Conservation (phyloP, 345 rosid genomes). For the rapeseed (Brassica napus) region Da-Ae NC_063452.1:47091001-47091500, state of each 20-base stretch:
- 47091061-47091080: slow-evolving; percentile 72
- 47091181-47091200: slow-evolving; percentile 87
- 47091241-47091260: slow-evolving; percentile 15
- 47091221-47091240: slow-evolving; percentile 79
- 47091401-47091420: slow-evolving; percentile 79
- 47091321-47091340: slow-evolving; percentile 77
- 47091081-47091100: not conserved
- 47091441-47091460: slow-evolving; percentile 14
- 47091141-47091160: not conserved
- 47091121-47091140: not conserved
- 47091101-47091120: not conserved
- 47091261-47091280: slow-evolving; percentile 26
- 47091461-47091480: not conserved
- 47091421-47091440: slow-evolving; percentile 35
- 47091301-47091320: slow-evolving; percentile 63
- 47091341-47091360: slow-evolving; percentile 80
- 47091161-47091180: slow-evolving; percentile 59
- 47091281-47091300: slow-evolving; percentile 5
- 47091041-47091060: slow-evolving; percentile 88
- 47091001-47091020: slow-evolving; percentile 73
- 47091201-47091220: slow-evolving; percentile 82
- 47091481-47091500: slow-evolving; percentile 9
- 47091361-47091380: slow-evolving; percentile 74
- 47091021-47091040: slow-evolving; percentile 83
- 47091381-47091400: slow-evolving; percentile 80